Conservation (phyloP, 2,329 filamentous ascomycete species). For the Ophiocordyceps robertsii region DNA sequence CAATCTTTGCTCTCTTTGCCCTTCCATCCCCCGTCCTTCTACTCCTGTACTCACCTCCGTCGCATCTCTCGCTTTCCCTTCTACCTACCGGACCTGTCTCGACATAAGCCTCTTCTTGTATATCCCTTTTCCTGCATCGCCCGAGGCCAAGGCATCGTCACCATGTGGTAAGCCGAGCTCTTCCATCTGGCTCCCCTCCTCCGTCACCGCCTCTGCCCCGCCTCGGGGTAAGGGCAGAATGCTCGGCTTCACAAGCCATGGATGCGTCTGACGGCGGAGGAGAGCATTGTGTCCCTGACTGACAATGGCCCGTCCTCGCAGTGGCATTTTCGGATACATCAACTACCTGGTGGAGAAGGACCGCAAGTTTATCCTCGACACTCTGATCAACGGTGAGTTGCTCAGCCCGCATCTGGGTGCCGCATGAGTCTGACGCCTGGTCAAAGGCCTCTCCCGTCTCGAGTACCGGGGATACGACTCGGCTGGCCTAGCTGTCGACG, state of each 20-base stretch:
- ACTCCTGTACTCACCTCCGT: neutral
- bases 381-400: slow-evolving; percentile 77
- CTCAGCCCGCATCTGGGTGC: neutral
- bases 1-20: neutral
- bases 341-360: slow-evolving; percentile 99
- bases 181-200: neutral
- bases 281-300: neutral
- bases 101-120: neutral
- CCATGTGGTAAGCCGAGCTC: slow-evolving; percentile 11
- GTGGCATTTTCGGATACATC: slow-evolving; percentile 96
- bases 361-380: slow-evolving; percentile 89
- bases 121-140: neutral
- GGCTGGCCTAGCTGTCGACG: slow-evolving; percentile 87
- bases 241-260: neutral
- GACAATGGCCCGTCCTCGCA: slow-evolving; percentile 19
- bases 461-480: slow-evolving; percentile 99
- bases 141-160: slow-evolving; percentile 5
- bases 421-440: neutral
- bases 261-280: no score
- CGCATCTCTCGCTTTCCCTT: neutral
- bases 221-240: neutral
- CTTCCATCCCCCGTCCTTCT: neutral
- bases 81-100: neutral
- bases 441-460: slow-evolving; percentile 73
- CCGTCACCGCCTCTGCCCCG: slow-evolving; percentile 7